Evolutionary conservation across 352 stramenopile genomes (phyloP).

Genomic region (Phytophthora syringae): DNA sequence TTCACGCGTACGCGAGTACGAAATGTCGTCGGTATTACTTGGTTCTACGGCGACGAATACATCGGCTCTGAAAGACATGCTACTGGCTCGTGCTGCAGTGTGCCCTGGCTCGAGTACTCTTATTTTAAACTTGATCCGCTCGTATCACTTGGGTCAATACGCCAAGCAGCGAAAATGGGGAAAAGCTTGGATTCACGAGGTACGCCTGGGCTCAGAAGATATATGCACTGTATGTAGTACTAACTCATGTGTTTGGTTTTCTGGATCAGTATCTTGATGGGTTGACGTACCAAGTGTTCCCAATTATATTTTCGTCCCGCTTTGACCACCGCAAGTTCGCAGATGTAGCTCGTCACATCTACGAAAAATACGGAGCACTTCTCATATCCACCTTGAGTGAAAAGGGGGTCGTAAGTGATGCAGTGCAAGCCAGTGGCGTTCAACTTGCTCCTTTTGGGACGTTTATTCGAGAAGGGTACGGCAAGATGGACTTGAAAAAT

Average conservation of each 20-base stretch:
- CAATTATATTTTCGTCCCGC: constrained; percentile 62
- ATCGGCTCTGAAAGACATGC: constrained; percentile 53
- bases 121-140: constrained; percentile 74
- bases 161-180: constrained; percentile 29
- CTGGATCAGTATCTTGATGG: constrained; percentile 62
- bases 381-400: constrained; percentile 39
- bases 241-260: constrained; percentile 2
- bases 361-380: constrained; percentile 55
- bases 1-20: constrained; percentile 51
- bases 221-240: background rate
- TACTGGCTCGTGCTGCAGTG: constrained; percentile 57
- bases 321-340: constrained; percentile 65
- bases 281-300: constrained; percentile 74
- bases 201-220: constrained; percentile 13
- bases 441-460: constrained; percentile 51
- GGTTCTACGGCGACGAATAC: constrained; percentile 55
- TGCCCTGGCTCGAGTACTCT: constrained; percentile 69
- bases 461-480: constrained; percentile 63
- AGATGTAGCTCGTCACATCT: constrained; percentile 62
- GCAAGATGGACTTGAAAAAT: background rate
- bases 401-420: constrained; percentile 1
- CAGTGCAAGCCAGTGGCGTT: constrained; percentile 13
- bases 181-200: constrained; percentile 73
- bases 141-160: constrained; percentile 50
- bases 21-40: constrained; percentile 55